Percentiles rank a stretch among this genome's conserved stretches.
These are phyloP conservation scores for Dactylellina sp. DNA, from an alignment of 2,329 filamentous ascomycete genomes.

Conservation along the genomic window DNA sequence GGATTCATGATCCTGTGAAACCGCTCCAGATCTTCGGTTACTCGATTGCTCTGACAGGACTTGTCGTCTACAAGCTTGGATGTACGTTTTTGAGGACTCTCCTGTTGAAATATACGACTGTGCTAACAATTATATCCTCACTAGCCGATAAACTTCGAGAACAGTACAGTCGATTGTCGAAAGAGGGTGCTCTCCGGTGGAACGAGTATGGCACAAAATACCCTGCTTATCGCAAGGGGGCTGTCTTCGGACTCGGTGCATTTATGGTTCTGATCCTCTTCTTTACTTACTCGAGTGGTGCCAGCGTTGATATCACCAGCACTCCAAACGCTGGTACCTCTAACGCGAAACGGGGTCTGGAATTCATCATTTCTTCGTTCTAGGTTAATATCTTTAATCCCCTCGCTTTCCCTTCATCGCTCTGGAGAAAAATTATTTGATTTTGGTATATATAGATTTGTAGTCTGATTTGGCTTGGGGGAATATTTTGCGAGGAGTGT, in stretches of 20 bases:
- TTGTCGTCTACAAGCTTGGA: slow-evolving; percentile 88
- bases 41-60: slow-evolving; percentile 80
- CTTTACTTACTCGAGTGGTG: slow-evolving; percentile 37
- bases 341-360: slow-evolving; percentile 34
- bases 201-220: slow-evolving; percentile 58
- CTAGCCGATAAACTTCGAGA: slow-evolving; percentile 78
- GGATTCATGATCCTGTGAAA: slow-evolving; percentile 73
- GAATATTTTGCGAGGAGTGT: slow-evolving; percentile 47
- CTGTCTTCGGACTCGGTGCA: slow-evolving; percentile 39
- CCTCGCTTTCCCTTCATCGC: slow-evolving; percentile 7
- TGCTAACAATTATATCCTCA: slow-evolving; percentile 2
- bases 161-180: slow-evolving; percentile 53
- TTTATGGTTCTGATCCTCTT: slow-evolving; percentile 56
- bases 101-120: neutral
- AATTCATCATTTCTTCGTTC: slow-evolving; percentile 28
- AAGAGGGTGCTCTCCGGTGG: slow-evolving; percentile 57
- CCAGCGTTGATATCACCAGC: slow-evolving; percentile 16
- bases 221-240: slow-evolving; percentile 56
- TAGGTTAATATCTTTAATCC: slow-evolving; percentile 1
- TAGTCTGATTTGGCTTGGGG: slow-evolving; percentile 58
- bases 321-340: slow-evolving; percentile 7
- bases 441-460: slow-evolving; percentile 54
- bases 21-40: slow-evolving; percentile 86
- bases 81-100: slow-evolving; percentile 59
- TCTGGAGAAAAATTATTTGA: slow-evolving; percentile 20